Evolutionary conservation across 1,139 yeast species (phyloP).

Genomic region (Yarrowia galli): DNA sequence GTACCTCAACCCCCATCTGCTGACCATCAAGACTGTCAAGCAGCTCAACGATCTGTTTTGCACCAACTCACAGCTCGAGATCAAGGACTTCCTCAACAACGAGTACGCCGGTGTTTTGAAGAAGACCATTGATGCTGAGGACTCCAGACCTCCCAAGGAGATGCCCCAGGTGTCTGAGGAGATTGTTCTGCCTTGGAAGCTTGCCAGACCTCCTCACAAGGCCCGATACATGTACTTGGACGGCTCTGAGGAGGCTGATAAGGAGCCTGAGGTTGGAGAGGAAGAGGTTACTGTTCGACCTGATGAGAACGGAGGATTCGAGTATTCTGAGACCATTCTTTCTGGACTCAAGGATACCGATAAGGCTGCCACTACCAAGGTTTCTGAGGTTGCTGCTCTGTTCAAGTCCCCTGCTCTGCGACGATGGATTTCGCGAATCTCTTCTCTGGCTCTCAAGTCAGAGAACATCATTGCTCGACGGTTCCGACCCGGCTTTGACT

Average conservation of each 20-base stretch:
- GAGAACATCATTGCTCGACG: constrained; percentile 79
- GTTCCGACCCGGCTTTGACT: constrained; percentile 95
- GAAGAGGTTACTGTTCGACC: constrained; percentile 45
- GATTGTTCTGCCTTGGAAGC: constrained; percentile 78
- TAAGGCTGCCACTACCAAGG: constrained; percentile 26
- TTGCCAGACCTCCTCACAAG: constrained; percentile 94
- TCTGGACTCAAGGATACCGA: constrained; percentile 58
- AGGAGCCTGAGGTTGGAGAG: constrained; percentile 41
- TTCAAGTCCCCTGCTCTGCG: constrained; percentile 68
- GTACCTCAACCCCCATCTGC: constrained; percentile 65
- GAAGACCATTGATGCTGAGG: constrained; percentile 54
- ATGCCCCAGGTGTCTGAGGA: constrained; percentile 68
- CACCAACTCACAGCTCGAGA: constrained; percentile 73
- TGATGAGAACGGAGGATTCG: constrained; percentile 40
- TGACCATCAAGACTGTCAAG: constrained; percentile 55
- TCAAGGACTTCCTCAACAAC: constrained; percentile 66
- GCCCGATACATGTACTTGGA: constrained; percentile 86
- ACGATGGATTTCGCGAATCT: constrained; percentile 71
- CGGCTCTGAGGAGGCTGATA: constrained; percentile 39
- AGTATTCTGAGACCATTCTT: constrained; percentile 47
- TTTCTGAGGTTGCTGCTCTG: constrained; percentile 48
- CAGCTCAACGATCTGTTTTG: constrained; percentile 61
- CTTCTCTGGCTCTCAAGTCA: constrained; percentile 68
- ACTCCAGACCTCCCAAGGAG: constrained; percentile 61
- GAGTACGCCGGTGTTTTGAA: constrained; percentile 61